Evolutionary conservation across 2,329 filamentous ascomycete genomes (phyloP).

Genomic region (Fusarium udum): DNA sequence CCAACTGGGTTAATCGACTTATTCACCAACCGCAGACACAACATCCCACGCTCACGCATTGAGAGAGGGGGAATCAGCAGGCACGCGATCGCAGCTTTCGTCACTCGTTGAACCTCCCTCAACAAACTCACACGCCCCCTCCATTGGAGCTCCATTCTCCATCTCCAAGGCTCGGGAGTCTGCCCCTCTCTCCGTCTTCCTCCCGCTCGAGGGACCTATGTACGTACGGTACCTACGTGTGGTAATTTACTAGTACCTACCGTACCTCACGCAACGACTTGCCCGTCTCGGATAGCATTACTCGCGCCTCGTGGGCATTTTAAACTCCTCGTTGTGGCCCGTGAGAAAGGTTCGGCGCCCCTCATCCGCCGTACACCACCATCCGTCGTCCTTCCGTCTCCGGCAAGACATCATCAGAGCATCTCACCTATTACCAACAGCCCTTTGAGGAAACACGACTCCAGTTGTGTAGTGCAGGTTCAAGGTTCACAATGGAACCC

Average conservation of each 20-base stretch:
- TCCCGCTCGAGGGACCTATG: constrained; percentile 20
- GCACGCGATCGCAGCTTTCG: constrained; percentile 42
- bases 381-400: constrained; percentile 22
- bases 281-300: constrained; percentile 40
- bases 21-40: constrained; percentile 25
- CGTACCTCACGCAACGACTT: constrained; percentile 42
- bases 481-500: constrained; percentile 50
- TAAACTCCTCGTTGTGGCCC: constrained; percentile 16
- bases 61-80: constrained; percentile 27
- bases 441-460: constrained; percentile 33
- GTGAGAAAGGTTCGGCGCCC: constrained; percentile 22
- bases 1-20: constrained; percentile 6
- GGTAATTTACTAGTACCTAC: neutral
- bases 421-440: constrained; percentile 14
- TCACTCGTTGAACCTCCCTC: constrained; percentile 24
- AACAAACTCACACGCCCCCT: constrained; percentile 38
- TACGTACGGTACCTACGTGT: neutral
- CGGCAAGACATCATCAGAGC: constrained; percentile 27
- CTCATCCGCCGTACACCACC: constrained; percentile 22
- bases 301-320: constrained; percentile 17
- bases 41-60: constrained; percentile 36
- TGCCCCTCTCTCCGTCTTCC: constrained; percentile 36
- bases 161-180: constrained; percentile 29
- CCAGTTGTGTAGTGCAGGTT: constrained; percentile 23
- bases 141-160: constrained; percentile 30